Base-by-base conservation (phyloP, 495 filamentous ascomycete species). In the Aspergillus indologenus region DNA sequence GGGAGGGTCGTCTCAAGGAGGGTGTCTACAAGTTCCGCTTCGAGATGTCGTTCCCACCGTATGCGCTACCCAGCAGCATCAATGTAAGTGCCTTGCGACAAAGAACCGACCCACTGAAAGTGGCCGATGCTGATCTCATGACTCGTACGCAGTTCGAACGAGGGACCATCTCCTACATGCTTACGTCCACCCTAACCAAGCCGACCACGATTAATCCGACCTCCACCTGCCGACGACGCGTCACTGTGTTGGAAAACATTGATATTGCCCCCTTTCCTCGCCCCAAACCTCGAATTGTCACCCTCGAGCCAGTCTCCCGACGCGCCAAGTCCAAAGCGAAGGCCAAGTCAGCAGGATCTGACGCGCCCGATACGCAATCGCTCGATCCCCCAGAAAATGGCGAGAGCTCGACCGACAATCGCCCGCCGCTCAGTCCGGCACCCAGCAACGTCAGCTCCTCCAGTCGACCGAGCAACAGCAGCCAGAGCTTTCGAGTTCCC, bases 11-110 rank as follows among this genome's bases (percentile, higher is more conserved):
- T 62, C 79, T 98, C 24, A 89, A 91, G 55, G 82, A 89, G 53
- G 90, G 91, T 14, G 80, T 89, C 51, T 98, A 96, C 68, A 89
- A 94, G 65, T 98, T 98, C 71, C 86, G 90, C 48, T 98, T 97
- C 59, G 90, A 96, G 68, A 82, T 96, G 67, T 78, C 87, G 31
- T 83, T 89, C 56, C 91, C 95, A 12, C 77, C 81, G n/a, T 86
- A 88, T 63, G 82, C 86, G 9, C 77, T 98, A 48, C 94, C 94
- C 18, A 96, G 89, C 72, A 96, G 92, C 72, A 90, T 98, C 65
- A 92, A 94, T 75, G 93, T 96, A 81, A 64, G 89, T 82, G 29
- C 31, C 22, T 18, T 26, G 45, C 12, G 34, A 15, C 34, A 8
- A 11, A 29, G 26, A 29, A 6, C 34, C 34, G 12, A 29, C 12